Percentiles rank a stretch among this genome's conserved stretches.
Evolutionary conservation across 2,329 filamentous ascomycete species (phyloP).

Genomic region (Paracorniculantispora psalliotae): DNA sequence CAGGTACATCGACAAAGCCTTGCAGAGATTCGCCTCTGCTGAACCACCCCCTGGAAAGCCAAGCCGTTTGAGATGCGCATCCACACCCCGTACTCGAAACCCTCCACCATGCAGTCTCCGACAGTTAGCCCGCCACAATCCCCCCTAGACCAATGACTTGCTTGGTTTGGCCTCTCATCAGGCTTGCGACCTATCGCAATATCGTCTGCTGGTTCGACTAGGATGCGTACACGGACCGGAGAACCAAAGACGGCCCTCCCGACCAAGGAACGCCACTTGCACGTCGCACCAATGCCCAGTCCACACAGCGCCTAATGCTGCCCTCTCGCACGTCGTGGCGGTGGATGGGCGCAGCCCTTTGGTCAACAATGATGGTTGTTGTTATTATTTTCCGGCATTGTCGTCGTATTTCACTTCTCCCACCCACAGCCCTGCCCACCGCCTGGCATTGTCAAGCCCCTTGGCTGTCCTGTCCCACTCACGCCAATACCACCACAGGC

Average conservation of each 20-base stretch:
- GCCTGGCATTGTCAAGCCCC: background rate
- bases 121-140: slow-evolving; percentile 1
- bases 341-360: background rate
- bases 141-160: background rate
- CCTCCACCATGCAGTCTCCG: background rate
- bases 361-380: background rate
- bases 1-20: too few species aligned
- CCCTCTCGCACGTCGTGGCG: background rate
- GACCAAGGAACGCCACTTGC: background rate
- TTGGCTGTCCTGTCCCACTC: too few species aligned
- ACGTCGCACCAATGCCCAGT: background rate
- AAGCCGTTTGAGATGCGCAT: slow-evolving; percentile 1
- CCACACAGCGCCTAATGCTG: background rate
- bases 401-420: background rate
- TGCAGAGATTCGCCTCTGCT: background rate
- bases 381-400: background rate
- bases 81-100: slow-evolving; percentile 6
- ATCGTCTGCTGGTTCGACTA: too few species aligned
- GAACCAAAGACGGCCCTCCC: background rate
- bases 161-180: too few species aligned
- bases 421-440: background rate
- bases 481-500: background rate
- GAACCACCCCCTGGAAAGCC: slow-evolving; percentile 1
- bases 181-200: too few species aligned
- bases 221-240: background rate